A percentile compares a stretch with the other conserved stretches of the same genome.
phyloP scores from a whole-genome alignment of 2,329 filamentous ascomycete species.

The Scedosporium dehoogii region DNA sequence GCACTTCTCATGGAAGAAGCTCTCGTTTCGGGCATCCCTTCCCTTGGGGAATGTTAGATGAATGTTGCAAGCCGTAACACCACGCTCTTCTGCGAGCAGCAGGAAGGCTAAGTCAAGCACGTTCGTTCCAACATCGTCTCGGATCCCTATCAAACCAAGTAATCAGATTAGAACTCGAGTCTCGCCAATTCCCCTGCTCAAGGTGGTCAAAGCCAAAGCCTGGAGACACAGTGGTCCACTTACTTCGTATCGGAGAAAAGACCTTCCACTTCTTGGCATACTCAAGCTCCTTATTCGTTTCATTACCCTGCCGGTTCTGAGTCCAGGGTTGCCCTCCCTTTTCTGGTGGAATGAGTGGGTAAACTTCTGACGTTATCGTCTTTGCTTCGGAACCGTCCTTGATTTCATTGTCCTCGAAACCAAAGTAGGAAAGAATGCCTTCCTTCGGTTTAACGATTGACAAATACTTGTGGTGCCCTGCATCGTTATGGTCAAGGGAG shows the following conservation, averaged over 20 bases:
- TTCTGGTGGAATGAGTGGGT: not conserved
- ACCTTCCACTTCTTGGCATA: not conserved
- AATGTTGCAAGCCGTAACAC: not conserved
- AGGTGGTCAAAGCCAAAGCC: not conserved
- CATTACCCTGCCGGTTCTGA: not conserved
- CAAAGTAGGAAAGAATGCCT: not conserved
- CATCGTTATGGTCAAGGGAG: not conserved
- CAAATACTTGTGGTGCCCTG: not conserved
- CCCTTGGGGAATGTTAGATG: not conserved
- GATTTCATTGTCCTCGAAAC: not conserved
- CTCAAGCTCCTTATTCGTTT: not conserved
- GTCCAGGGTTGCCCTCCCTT: not conserved
- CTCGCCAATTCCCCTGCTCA: not conserved
- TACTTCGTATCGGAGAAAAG: not conserved
- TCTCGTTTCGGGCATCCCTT: conserved; percentile 12
- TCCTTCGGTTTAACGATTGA: not conserved
- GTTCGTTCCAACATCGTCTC: not conserved
- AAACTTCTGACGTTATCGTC: not conserved
- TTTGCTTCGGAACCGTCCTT: not conserved
- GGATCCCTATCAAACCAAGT: not conserved
- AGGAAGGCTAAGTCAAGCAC: not conserved
- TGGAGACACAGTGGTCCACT: not conserved
- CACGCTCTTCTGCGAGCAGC: not conserved
- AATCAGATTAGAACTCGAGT: not conserved
- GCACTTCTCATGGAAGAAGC: conserved; percentile 17